phyloP scores from a whole-genome alignment of 1,284 basidiomycete species.

The Athelia sp. region DNA sequence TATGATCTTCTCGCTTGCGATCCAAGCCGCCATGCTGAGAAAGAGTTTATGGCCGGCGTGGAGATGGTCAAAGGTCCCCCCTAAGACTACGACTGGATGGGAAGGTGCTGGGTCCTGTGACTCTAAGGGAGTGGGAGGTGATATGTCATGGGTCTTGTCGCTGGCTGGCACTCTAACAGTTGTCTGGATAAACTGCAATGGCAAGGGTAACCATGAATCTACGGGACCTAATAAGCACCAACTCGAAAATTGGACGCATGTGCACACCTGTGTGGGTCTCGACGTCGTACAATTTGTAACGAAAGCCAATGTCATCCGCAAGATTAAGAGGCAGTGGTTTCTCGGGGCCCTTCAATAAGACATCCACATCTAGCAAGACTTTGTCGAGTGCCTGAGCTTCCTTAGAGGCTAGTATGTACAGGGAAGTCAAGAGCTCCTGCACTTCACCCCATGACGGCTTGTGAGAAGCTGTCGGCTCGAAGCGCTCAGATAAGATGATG shows the following conservation, averaged over 20 bases:
- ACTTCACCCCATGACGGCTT: conserved; percentile 52
- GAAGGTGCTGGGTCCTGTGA: conserved; percentile 12
- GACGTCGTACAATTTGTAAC: conserved; percentile 48
- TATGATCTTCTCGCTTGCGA: conserved; percentile 77
- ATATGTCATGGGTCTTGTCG: too few relatives aligned
- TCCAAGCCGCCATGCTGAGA: conserved; percentile 85
- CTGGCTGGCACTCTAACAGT: too few relatives aligned
- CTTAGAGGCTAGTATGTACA: conserved; percentile 71
- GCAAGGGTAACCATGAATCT: too few relatives aligned
- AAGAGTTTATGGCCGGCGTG: conserved; percentile 98
- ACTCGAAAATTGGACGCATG: too few relatives aligned
- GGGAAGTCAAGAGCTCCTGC: conserved; percentile 64
- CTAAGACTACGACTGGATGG: conserved; percentile 56
- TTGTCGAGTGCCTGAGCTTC: conserved; percentile 62
- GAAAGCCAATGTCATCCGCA: conserved; percentile 30
- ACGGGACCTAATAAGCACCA: too few relatives aligned
- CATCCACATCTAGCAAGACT: conserved; percentile 65
- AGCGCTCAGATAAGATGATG: not conserved
- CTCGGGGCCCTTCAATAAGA: conserved; percentile 51
- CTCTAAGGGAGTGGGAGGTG: not conserved
- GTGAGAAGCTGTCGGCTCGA: conserved; percentile 23
- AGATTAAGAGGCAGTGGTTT: conserved; percentile 33
- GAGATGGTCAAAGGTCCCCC: conserved; percentile 92
- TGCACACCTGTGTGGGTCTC: not conserved
- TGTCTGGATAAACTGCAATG: too few relatives aligned